A percentile compares a stretch with the other conserved stretches of the same genome.
These are phyloP conservation scores for Botrytis aclada DNA, from an alignment of 2,329 filamentous ascomycete genomes.

Conservation along the genomic window DNA sequence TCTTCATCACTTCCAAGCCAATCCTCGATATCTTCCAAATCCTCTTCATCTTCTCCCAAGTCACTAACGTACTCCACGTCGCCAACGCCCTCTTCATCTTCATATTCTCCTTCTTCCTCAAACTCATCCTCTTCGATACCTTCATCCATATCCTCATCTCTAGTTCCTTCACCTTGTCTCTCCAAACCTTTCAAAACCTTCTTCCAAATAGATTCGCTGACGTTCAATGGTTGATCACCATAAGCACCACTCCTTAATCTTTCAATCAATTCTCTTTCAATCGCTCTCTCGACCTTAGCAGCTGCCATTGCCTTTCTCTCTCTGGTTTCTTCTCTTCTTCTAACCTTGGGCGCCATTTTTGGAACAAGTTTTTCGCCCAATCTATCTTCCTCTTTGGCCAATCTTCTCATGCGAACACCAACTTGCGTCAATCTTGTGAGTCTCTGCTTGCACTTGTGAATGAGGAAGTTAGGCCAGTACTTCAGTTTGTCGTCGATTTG, in stretches of 20 bases:
- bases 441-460: conserved; percentile 95
- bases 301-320: conserved; percentile 76
- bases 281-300: conserved; percentile 92
- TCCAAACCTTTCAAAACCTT: conserved; percentile 91
- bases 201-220: conserved; percentile 94
- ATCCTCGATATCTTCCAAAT: conserved; percentile 79
- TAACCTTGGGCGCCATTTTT: conserved; percentile 87
- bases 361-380: conserved; percentile 86
- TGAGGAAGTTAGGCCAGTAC: conserved; percentile 92
- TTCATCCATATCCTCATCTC: conserved; percentile 85
- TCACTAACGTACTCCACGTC: conserved; percentile 93
- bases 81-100: conserved; percentile 63
- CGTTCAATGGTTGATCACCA: conserved; percentile 90
- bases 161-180: conserved; percentile 74
- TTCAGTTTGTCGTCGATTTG: conserved; percentile 83
- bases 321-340: conserved; percentile 69
- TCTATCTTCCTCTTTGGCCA: conserved; percentile 85
- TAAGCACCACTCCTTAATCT: conserved; percentile 88
- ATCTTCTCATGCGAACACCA: conserved; percentile 71
- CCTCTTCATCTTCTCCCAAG: conserved; percentile 78
- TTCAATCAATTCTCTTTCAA: conserved; percentile 93
- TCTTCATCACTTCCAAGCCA: conserved; percentile 71
- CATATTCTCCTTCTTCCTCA: conserved; percentile 61
- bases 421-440: conserved; percentile 91
- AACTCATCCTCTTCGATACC: conserved; percentile 78